Base-by-base conservation (phyloP, 495 filamentous ascomycete genomes). In the Chaetomium cochliodes region DNA sequence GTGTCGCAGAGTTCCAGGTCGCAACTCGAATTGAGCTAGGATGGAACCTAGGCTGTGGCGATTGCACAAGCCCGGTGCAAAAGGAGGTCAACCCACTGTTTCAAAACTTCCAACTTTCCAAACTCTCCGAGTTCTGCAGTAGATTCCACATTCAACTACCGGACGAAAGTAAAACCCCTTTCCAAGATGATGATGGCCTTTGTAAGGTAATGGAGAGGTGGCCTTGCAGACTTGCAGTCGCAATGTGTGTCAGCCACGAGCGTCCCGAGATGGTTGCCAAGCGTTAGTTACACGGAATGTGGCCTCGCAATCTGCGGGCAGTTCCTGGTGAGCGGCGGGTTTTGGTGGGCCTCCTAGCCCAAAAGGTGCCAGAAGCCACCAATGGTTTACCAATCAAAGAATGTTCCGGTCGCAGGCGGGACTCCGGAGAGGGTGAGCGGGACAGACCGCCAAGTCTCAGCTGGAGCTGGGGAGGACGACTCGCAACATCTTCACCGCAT, bases 171-270 rank as follows among this genome's bases (percentile, higher is more conserved):
- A 18, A n/a, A 39, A 13, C 37, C 28, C 47, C 49, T 28, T 62
- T 54, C 22, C 30, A 3, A 53, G n/a, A 9, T n/a, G n/a, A 28
- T 5, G 47, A 52, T 26, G 46, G n/a, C n/a, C 16, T 41, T 30
- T 39, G 39, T 61, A 37, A 62, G 28, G 60, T 37, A 37, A 37
- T 62, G 60, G 58, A 62, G 60, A 62, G 60, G 60, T 62, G 60
- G 60, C 60, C 60, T 62, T 46, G 58, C 23, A 25, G 25, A n/a
- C n/a, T n/a, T n/a, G n/a, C n/a, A n/a, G n/a, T n/a, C n/a, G n/a
- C n/a, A n/a, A n/a, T n/a, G 0, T 26, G 22, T 44, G 41, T 44
- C 41, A 44, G 41, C 53, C 33, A 37, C 33, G 28, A 30, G 28
- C 28, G 9, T n/a, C 16, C 23, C 39, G 23, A 58, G 39, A 58